Base-by-base conservation (phyloP, 257 asterid genomes). In the Nicotiana noctiflora region DNA sequence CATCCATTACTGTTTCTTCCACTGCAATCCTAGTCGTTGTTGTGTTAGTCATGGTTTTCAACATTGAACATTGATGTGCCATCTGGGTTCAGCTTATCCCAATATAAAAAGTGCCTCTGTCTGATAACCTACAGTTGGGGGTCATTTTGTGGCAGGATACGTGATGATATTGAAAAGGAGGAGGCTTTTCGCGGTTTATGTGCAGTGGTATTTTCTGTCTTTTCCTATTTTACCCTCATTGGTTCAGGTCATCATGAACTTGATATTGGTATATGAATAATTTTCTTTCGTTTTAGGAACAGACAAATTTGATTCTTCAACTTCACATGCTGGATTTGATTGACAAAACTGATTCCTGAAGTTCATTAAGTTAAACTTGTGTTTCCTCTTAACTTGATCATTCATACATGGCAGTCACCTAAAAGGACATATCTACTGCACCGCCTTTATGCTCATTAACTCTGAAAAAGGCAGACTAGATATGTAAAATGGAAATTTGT, bases 161-260 rank as follows among this genome's bases (percentile, higher is more conserved):
- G 99, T 49, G 99, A 95, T 87, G 99, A 93, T 86, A 86, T 92
- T 79, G 99, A 95, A 89, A 95, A 95, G 81, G 99, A 95, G 87
- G 99, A 95, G 46, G 98, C 99, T 74, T 95, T 95, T 87, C 86
- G 94, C 79, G 99, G 99, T 82, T 89, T 95, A 87, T 95, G 98
- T 80, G 97, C 97, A 79, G 81, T 95, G 98, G 99, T 93, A 89
- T 82, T 83, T 44, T 74, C 18, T 77, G 31, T 84, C 60, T 70
- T 29, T 75, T 76, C 40, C 7, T 49, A 32, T 23, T 67, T 21
- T 7, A 14, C 62, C 19, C n/a, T n/a, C 61, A 18, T 74, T 19
- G 9, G 44, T 49, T 74, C 44, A 15, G 79, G 51, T 74, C 21
- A 74, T 40, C 27, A 74, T 49, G 15, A 51, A 13, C 44, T 49